A percentile compares a stretch with the other conserved stretches of the same genome.
These are phyloP conservation scores for Saccharomyces paradoxus DNA, from an alignment of 805 yeast genomes.

Conservation along the genomic window DNA sequence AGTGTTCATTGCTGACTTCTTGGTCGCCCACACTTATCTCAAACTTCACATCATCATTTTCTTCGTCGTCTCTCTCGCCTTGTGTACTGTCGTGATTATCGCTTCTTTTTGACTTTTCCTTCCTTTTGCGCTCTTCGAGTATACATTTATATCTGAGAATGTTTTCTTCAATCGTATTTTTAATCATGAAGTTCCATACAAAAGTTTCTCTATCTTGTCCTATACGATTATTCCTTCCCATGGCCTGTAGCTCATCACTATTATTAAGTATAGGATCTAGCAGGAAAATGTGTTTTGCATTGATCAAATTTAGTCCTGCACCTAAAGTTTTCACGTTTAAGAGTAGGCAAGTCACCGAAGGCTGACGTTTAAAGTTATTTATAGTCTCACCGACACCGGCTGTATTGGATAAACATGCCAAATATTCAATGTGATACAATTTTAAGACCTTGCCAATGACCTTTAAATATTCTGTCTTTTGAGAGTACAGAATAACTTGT, in stretches of 20 bases:
- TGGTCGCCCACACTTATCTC: conserved; percentile 25
- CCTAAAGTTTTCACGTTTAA: conserved; percentile 82
- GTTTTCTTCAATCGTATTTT: conserved; percentile 81
- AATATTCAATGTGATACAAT: conserved; percentile 44
- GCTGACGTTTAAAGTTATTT: conserved; percentile 51
- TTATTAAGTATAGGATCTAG: conserved; percentile 90
- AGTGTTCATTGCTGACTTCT: conserved; percentile 22
- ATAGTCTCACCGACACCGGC: conserved; percentile 21
- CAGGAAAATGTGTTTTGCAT: conserved; percentile 85
- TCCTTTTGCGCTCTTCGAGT: conserved; percentile 17
- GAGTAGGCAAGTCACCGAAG: conserved; percentile 70
- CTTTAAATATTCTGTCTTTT: conserved; percentile 70
- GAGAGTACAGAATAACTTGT: conserved; percentile 84
- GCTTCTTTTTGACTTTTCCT: neutral
- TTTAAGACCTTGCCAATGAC: conserved; percentile 60
- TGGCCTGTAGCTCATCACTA: conserved; percentile 83
- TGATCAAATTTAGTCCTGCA: conserved; percentile 81
- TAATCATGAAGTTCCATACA: conserved; percentile 87
- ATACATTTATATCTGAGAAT: conserved; percentile 41
- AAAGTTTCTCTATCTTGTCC: conserved; percentile 78
- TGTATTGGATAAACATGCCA: conserved; percentile 41
- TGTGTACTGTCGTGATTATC: neutral
- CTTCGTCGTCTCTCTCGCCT: conserved; percentile 3
- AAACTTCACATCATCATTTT: conserved; percentile 17
- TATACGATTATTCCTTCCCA: conserved; percentile 83